Evolutionary conservation across 805 yeast species (phyloP).

Genomic region (Candida maris): DNA sequence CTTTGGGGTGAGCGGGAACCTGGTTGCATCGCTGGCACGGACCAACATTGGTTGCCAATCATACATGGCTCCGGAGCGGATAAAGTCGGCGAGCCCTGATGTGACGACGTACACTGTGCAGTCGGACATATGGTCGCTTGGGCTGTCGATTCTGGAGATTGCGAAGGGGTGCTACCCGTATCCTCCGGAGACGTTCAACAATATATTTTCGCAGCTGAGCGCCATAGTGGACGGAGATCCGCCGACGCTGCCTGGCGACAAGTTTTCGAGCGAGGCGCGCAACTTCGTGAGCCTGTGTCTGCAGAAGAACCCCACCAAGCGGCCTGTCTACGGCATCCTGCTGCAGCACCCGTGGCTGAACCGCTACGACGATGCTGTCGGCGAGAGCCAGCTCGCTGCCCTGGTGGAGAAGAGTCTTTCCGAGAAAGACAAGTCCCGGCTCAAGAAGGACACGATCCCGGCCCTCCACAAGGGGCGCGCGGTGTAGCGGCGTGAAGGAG

Average conservation of each 20-base stretch:
- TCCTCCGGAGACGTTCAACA: constrained; percentile 88
- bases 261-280: constrained; percentile 72
- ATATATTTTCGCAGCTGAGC: constrained; percentile 86
- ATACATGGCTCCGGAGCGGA: constrained; percentile 98
- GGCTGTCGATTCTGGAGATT: constrained; percentile 79
- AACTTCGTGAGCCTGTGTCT: constrained; percentile 76
- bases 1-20: constrained; percentile 92
- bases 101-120: constrained; percentile 85
- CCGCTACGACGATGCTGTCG: constrained; percentile 39
- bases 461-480: constrained; percentile 22
- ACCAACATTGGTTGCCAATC: constrained; percentile 98
- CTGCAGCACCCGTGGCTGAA: constrained; percentile 82
- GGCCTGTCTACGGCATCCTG: constrained; percentile 78
- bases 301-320: constrained; percentile 70
- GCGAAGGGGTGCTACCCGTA: constrained; percentile 94
- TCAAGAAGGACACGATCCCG: constrained; percentile 15
- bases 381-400: constrained; percentile 25
- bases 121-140: constrained; percentile 94
- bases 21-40: constrained; percentile 91
- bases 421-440: constrained; percentile 24
- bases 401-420: constrained; percentile 34
- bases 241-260: constrained; percentile 64
- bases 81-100: constrained; percentile 68
- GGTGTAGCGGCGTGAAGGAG: too few species aligned
- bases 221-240: constrained; percentile 97